Conservation (phyloP, 805 yeast genomes). For the Metschnikowia proteae region DNA sequence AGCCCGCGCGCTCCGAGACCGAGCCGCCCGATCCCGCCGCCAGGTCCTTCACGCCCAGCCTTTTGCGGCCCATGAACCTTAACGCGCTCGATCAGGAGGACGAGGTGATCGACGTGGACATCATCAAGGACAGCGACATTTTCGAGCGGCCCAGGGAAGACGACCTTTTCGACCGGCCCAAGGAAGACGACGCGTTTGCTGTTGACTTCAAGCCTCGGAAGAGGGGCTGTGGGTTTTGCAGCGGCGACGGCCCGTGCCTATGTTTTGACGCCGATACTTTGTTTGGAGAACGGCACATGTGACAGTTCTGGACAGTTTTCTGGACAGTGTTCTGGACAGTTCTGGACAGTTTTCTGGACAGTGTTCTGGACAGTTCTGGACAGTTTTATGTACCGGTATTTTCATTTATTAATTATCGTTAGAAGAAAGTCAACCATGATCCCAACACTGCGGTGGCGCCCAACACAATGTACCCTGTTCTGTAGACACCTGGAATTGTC, state of each 20-base stretch:
- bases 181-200: conserved; percentile 1
- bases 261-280: conserved; percentile 37
- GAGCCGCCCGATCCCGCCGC: neutral
- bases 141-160: conserved; percentile 5
- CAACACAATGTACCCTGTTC: conserved; percentile 83
- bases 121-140: conserved; percentile 15
- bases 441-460: conserved; percentile 62
- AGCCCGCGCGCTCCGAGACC: neutral
- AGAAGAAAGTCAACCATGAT: conserved; percentile 49
- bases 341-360: no score
- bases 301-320: no score
- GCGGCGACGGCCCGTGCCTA: conserved; percentile 38
- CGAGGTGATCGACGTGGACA: conserved; percentile 16
- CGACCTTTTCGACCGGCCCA: conserved; percentile 1
- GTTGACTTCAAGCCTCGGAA: conserved; percentile 5
- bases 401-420: conserved; percentile 2
- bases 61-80: conserved; percentile 18
- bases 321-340: no score
- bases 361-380: no score
- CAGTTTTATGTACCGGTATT: no score
- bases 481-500: conserved; percentile 81
- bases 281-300: conserved; percentile 9
- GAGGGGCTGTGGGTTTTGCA: conserved; percentile 35
- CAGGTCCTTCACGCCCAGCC: conserved; percentile 14
- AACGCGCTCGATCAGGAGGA: conserved; percentile 16